Evolutionary conservation across 2,329 filamentous ascomycete genomes (phyloP), one percentile per base, ranked within the genome.

Genomic region (Exophiala sideris): DNA sequence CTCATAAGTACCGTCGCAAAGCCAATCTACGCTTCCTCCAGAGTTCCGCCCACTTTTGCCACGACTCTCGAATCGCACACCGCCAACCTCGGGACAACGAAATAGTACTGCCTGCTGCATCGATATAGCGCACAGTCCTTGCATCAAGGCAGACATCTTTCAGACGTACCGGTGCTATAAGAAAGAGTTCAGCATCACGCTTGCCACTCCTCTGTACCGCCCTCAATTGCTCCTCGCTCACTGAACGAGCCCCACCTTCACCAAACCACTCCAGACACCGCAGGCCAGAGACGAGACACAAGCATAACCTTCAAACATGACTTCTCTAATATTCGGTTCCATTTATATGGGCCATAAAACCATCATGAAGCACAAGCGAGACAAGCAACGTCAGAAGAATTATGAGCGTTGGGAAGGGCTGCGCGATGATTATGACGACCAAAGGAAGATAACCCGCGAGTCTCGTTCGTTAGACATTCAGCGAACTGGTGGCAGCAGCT

Each of bases 341-440:
- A 59, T 61, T 38, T 63, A 60, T 35, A 36, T 63, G 40, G 57
- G 52, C 42, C 61, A 63, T 46, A 60, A 63, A 52, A 53, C 53
- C 40, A 8, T 60, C 12, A 52, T 63, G 16, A 35, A 56, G 5
- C 53, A 60, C 35, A 47, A 46, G 2, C 55, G 59, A 11, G 61
- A 63, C 45, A 63, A 63, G 35, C 59, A 63, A 50, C 50, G 61
- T 10, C 45, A 56, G 46, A 63, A 63, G 42, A 63, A 63, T 46
- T 63, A 63, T 46, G 57, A 63, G 47, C 50, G 61, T 10, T 63
- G 61, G 61, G 61, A 63, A 47, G 61, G 59, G 18, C 56, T 63
- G 8, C 55, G 61, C 21, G 61, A 63, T 20, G 61, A 63, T 21
- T 63, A 63, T 55, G 61, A 63, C 18, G 59, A 59, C 16, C 61